Evolutionary conservation across 805 yeast genomes (phyloP).

Genomic region (Torulaspora gathmanii): DNA sequence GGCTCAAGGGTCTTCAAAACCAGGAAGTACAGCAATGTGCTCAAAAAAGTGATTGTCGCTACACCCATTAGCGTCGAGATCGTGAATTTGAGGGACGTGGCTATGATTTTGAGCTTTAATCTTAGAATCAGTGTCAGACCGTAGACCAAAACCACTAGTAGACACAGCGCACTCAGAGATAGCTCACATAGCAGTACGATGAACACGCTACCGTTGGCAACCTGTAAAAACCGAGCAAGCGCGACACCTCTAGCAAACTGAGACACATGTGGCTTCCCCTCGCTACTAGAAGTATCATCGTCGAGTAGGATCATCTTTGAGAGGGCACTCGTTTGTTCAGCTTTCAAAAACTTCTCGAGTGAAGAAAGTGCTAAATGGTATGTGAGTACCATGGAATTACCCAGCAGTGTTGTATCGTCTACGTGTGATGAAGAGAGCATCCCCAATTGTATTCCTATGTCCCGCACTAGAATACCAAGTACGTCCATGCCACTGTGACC

Average conservation of each 20-base stretch:
- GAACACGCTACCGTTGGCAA: slow-evolving; percentile 15
- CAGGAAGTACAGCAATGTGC: slow-evolving; percentile 13
- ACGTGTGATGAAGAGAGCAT: slow-evolving; percentile 17
- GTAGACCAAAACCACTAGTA: slow-evolving; percentile 11
- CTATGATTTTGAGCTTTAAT: slow-evolving; percentile 10
- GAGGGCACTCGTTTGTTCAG: slow-evolving; percentile 19
- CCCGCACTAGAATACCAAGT: slow-evolving; percentile 26
- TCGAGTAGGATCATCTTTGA: slow-evolving; percentile 15
- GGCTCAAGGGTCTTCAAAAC: slow-evolving; percentile 20
- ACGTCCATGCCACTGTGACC: slow-evolving; percentile 27
- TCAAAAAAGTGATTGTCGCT: slow-evolving; percentile 14
- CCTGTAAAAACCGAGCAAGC: slow-evolving; percentile 13
- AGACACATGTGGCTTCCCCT: slow-evolving; percentile 1
- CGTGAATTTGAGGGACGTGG: slow-evolving; percentile 8
- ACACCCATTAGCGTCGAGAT: slow-evolving; percentile 6
- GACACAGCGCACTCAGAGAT: slow-evolving; percentile 8
- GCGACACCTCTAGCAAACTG: slow-evolving; percentile 19
- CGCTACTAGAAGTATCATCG: slow-evolving; percentile 3
- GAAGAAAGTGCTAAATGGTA: slow-evolving; percentile 25
- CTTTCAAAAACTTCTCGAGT: slow-evolving; percentile 18
- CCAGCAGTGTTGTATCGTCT: slow-evolving; percentile 21
- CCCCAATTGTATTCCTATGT: slow-evolving; percentile 32
- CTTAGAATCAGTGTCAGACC: slow-evolving; percentile 14
- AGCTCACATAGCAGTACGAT: slow-evolving; percentile 13
- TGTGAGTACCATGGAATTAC: slow-evolving; percentile 27